These are phyloP conservation scores for Sporothrix curviconia DNA, from an alignment of 2,329 filamentous ascomycete species.

Conservation along the genomic window DNA sequence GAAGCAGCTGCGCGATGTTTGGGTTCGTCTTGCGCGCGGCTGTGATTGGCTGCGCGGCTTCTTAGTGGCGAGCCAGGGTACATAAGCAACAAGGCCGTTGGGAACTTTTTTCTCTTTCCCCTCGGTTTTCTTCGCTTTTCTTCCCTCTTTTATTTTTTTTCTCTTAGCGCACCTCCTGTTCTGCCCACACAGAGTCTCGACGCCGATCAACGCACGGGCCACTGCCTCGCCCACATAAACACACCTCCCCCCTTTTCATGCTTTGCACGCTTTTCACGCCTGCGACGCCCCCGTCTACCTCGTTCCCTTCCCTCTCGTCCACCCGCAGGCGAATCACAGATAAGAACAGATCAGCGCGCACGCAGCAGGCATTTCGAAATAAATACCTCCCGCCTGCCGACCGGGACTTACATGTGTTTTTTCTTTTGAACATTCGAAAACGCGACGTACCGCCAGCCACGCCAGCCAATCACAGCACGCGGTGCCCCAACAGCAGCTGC, in stretches of 20 bases:
- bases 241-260: conserved; percentile 5
- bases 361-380: conserved; percentile 25
- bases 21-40: conserved; percentile 8
- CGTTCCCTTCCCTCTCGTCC: conserved; percentile 16
- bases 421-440: conserved; percentile 25
- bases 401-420: conserved; percentile 29
- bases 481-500: background rate
- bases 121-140: background rate
- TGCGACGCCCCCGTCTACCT: background rate
- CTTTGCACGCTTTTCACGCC: background rate
- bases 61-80: conserved; percentile 15
- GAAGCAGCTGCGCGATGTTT: background rate
- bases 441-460: conserved; percentile 18
- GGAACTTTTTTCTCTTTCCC: conserved; percentile 6
- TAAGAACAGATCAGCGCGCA: conserved; percentile 25
- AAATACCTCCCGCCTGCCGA: conserved; percentile 33
- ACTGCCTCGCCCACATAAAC: conserved; percentile 2
- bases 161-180: conserved; percentile 4
- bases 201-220: conserved; percentile 14
- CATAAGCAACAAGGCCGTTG: conserved; percentile 15
- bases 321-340: conserved; percentile 24
- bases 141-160: conserved; percentile 13
- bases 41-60: conserved; percentile 15
- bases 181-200: conserved; percentile 10
- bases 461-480: conserved; percentile 17